Evolutionary conservation across 805 yeast species (phyloP), one percentile per base, ranked within the genome.

Genomic region (Candida manassasensis): DNA sequence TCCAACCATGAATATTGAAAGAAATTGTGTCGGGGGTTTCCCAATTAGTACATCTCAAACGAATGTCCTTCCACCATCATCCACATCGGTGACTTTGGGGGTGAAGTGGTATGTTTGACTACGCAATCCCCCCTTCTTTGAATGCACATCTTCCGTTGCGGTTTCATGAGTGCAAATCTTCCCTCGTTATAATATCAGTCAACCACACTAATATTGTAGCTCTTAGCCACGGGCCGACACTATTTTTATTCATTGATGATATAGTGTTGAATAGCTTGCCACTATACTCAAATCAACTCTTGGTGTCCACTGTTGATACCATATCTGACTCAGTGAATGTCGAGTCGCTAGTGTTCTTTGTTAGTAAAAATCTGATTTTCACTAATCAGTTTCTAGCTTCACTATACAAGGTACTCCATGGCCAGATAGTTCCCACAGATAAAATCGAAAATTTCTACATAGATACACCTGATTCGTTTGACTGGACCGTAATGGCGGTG

Each of bases 81-180:
- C 28, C 19, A 29, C 33, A 32, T 9, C 33, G 10, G 19, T 21
- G 34, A 37, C 37, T 31, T 31, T 41, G 32, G 40, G 40, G 11
- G 43, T 41, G 36, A 39, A 47, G 52, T 55, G 57, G 57, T 53
- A 44, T 47, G 46, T 55, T 53, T 55, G 61, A 55, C 61, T 43
- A 38, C 50, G 61, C 51, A 41, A 53, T 48, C 42, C 43, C 36
- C 16, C 34, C 41, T 27, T 27, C 17, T 37, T 33, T 24, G 4
- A n/a, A 21, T n/a, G n/a, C n/a, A n/a, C n/a, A n/a, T 7, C 12
- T 8, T 12, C 32, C 35, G 27, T 11, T 21, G 17, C 16, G 10
- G 6, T 4, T 21, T 3, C 27, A 24, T 24, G 27, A 24, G 9
- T 24, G 9, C 14, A 24, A 24, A 24, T 14, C 7, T 24, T 24